Conservation (phyloP, 345 rosid species). For the Passiflora organensis region DNA sequence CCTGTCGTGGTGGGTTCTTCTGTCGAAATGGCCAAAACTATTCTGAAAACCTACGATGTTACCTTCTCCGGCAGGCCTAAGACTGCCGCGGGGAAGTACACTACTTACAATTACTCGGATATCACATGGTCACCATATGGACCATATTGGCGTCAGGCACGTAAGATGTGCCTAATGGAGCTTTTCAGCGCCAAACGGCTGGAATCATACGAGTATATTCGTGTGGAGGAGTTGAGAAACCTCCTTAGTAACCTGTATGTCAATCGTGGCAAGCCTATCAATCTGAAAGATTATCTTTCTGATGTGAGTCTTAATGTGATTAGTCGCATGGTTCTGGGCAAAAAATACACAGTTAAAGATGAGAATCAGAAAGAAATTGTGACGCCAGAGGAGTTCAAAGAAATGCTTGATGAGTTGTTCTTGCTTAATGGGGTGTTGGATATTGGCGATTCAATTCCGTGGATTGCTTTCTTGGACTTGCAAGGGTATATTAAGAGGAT, state of each 20-base stretch:
- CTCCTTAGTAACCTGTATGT: conserved; percentile 21
- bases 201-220: conserved; percentile 50
- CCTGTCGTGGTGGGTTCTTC: conserved; percentile 48
- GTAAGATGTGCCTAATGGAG: conserved; percentile 53
- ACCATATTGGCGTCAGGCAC: conserved; percentile 61
- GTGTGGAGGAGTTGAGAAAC: conserved; percentile 39
- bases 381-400: conserved; percentile 52
- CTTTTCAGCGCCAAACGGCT: conserved; percentile 56
- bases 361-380: conserved; percentile 33
- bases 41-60: conserved; percentile 55
- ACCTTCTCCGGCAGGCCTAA: conserved; percentile 43
- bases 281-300: conserved; percentile 40
- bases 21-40: conserved; percentile 41
- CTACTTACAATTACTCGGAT: conserved; percentile 56
- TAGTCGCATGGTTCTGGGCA: conserved; percentile 62
- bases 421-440: conserved; percentile 52
- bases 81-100: too few relatives aligned
- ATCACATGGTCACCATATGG: conserved; percentile 66
- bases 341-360: conserved; percentile 39
- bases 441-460: conserved; percentile 65
- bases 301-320: conserved; percentile 50
- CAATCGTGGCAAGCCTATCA: conserved; percentile 14
- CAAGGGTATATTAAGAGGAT: conserved; percentile 62
- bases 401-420: too few relatives aligned
- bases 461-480: conserved; percentile 52